Conservation (phyloP, 495 filamentous ascomycete genomes). For the Saxophila tyrrhenica region DNA sequence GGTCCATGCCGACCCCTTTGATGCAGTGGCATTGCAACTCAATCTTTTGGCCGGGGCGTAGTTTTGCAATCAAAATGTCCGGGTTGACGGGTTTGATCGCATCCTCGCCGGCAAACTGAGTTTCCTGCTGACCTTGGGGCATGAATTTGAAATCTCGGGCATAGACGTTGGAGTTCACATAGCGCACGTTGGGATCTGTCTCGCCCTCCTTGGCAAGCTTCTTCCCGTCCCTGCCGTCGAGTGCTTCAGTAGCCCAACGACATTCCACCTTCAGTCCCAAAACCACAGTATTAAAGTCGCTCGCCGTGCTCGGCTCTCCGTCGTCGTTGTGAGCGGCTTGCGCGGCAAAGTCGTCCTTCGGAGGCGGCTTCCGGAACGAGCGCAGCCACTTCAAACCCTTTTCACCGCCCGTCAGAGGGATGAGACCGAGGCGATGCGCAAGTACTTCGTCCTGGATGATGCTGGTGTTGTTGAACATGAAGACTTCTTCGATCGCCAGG, state of each 20-base stretch:
- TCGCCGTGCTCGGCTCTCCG: slow-evolving; percentile 36
- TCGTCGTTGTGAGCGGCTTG: slow-evolving; percentile 28
- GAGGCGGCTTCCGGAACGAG: slow-evolving; percentile 52
- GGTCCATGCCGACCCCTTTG: slow-evolving; percentile 88
- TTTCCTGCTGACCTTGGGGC: slow-evolving; percentile 59
- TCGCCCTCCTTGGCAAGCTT: slow-evolving; percentile 41
- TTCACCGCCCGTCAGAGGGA: slow-evolving; percentile 71
- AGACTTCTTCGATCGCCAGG: slow-evolving; percentile 85
- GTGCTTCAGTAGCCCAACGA: slow-evolving; percentile 47
- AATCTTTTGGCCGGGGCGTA: slow-evolving; percentile 82
- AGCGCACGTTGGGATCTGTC: slow-evolving; percentile 69
- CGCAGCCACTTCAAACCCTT: slow-evolving; percentile 67
- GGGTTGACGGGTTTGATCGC: slow-evolving; percentile 69
- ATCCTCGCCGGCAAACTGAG: slow-evolving; percentile 47
- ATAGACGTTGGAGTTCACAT: slow-evolving; percentile 78
- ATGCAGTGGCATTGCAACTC: slow-evolving; percentile 74
- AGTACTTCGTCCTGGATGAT: slow-evolving; percentile 97
- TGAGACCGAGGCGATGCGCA: slow-evolving; percentile 72
- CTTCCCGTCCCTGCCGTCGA: slow-evolving; percentile 37
- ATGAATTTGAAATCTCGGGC: slow-evolving; percentile 66
- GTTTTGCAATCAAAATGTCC: slow-evolving; percentile 87
- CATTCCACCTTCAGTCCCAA: slow-evolving; percentile 64
- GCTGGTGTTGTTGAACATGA: slow-evolving; percentile 86
- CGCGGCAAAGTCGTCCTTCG: slow-evolving; percentile 31
- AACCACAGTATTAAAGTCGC: slow-evolving; percentile 70